Percentiles rank a stretch among this genome's conserved stretches.
Conservation (phyloP, 2,329 filamentous ascomycete species). For the Penicillium psychrosexuale region DNA sequence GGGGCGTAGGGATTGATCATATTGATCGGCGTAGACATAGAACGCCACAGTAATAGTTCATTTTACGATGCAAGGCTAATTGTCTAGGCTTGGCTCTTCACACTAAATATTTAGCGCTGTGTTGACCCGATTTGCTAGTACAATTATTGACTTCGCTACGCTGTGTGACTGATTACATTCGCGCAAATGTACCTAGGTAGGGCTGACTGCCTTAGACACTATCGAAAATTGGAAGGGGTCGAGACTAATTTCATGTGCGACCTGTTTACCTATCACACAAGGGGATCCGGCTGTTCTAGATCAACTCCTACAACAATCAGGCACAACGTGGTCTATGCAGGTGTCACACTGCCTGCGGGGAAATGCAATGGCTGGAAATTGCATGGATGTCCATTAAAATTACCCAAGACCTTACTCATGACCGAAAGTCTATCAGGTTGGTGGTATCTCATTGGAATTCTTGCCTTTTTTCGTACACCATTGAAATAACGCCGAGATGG, state of each 20-base stretch:
- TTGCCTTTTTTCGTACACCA: conserved; percentile 42
- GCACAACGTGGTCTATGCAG: conserved; percentile 1
- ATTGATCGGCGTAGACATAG: conserved; percentile 12
- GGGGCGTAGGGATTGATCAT: conserved; percentile 14
- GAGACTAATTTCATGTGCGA: background rate
- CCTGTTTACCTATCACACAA: background rate
- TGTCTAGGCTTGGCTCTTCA: conserved; percentile 5
- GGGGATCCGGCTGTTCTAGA: background rate
- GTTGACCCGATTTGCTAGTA: background rate
- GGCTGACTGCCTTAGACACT: background rate
- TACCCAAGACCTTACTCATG: background rate
- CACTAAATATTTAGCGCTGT: background rate
- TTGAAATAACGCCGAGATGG: conserved; percentile 39
- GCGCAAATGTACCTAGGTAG: no score
- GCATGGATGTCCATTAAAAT: background rate
- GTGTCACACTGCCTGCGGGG: background rate
- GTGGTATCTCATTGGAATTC: conserved; percentile 28
- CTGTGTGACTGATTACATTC: background rate
- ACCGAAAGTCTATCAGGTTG: conserved; percentile 13
- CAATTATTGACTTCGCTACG: background rate
- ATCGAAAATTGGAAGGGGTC: background rate
- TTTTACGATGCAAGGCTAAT: conserved; percentile 20
- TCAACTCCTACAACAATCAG: background rate
- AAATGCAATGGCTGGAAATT: background rate
- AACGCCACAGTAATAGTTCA: conserved; percentile 19